These are phyloP conservation scores for Aaosphaeria arxii DNA, from an alignment of 2,329 filamentous ascomycete genomes.

Conservation along the genomic window DNA sequence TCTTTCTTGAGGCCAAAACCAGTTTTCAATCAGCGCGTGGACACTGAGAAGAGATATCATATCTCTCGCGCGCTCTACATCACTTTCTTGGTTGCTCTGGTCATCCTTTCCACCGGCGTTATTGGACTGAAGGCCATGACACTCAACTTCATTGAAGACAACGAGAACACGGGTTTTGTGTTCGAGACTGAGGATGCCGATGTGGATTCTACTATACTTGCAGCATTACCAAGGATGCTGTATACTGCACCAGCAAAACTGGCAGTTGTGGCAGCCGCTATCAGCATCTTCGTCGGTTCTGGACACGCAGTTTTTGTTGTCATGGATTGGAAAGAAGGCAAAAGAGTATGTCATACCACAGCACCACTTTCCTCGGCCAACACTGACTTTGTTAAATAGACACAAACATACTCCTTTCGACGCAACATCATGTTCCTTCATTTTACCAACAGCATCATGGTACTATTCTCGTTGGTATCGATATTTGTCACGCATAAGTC, in stretches of 20 bases:
- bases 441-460: constrained; percentile 24
- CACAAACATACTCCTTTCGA: constrained; percentile 29
- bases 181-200: constrained; percentile 16
- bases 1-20: constrained; percentile 10
- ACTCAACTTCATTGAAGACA: constrained; percentile 32
- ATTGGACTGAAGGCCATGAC: constrained; percentile 27
- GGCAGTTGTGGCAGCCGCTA: constrained; percentile 18
- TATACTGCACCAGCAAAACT: constrained; percentile 26
- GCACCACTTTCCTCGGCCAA: background rate
- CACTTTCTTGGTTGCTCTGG: constrained; percentile 14
- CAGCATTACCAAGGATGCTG: constrained; percentile 24
- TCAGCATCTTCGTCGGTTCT: constrained; percentile 17
- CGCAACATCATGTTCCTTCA: constrained; percentile 33
- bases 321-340: constrained; percentile 21
- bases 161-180: constrained; percentile 26
- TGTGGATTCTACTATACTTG: constrained; percentile 16
- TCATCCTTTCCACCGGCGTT: constrained; percentile 16
- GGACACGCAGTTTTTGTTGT: constrained; percentile 21
- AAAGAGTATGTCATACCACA: constrained; percentile 13
- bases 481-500: constrained; percentile 27
- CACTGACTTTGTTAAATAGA: constrained; percentile 10
- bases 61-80: constrained; percentile 18
- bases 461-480: constrained; percentile 29
- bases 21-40: constrained; percentile 18
- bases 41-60: constrained; percentile 12